Conservation (phyloP, 176 grass and related monocot species). For the Alloteropsis semialata region DNA sequence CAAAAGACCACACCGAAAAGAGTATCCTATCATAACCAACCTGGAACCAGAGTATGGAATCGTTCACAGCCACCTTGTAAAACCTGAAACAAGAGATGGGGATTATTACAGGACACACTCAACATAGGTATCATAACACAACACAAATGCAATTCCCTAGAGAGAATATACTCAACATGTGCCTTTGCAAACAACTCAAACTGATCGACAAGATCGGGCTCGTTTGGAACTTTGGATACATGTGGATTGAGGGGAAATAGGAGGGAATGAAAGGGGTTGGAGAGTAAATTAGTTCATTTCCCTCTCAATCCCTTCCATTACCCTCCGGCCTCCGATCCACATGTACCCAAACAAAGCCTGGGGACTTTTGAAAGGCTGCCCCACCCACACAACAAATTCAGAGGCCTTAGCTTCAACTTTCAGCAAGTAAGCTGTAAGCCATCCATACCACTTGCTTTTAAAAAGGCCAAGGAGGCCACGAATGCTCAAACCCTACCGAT, state of each 20-base stretch:
- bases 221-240: too few relatives aligned
- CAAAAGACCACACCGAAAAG: slow-evolving; percentile 27
- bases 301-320: too few relatives aligned
- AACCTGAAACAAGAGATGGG: slow-evolving; percentile 57
- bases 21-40: slow-evolving; percentile 55
- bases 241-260: too few relatives aligned
- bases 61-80: slow-evolving; percentile 76
- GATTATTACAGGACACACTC: not conserved
- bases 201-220: not conserved
- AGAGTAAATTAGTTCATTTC: too few relatives aligned
- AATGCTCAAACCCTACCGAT: not conserved
- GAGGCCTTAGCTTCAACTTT: not conserved
- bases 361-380: not conserved
- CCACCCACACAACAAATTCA: not conserved
- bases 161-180: not conserved
- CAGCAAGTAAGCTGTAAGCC: too few relatives aligned
- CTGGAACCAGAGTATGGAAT: slow-evolving; percentile 88
- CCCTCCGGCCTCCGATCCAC: too few relatives aligned
- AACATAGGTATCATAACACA: not conserved
- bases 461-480: not conserved
- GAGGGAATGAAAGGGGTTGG: too few relatives aligned
- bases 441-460: not conserved
- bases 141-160: not conserved
- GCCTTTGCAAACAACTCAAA: not conserved
- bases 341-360: too few relatives aligned